These are phyloP conservation scores for Claviceps sp. DNA, from an alignment of 2,329 filamentous ascomycete genomes.

Conservation along the genomic window DNA sequence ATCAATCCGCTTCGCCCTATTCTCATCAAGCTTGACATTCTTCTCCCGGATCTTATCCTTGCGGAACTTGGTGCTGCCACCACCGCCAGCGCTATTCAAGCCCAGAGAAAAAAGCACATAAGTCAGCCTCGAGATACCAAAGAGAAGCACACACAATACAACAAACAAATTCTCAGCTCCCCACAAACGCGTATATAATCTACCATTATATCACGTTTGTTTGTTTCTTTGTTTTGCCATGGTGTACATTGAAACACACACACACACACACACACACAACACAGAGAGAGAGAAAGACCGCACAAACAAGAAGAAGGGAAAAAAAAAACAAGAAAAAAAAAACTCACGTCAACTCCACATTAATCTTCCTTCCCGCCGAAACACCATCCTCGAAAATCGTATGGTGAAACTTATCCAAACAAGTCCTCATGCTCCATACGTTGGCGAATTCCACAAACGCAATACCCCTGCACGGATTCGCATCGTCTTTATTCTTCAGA, in stretches of 20 bases:
- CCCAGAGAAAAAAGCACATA: neutral
- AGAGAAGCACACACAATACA: neutral
- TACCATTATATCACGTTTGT: too few relatives aligned
- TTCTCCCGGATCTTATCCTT: slow-evolving; percentile 69
- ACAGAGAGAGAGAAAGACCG: neutral
- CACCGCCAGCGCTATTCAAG: slow-evolving; percentile 54
- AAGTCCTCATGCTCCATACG: slow-evolving; percentile 85
- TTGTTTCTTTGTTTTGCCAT: too few relatives aligned
- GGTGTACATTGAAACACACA: neutral
- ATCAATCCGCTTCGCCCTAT: slow-evolving; percentile 35
- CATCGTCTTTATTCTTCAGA: slow-evolving; percentile 51
- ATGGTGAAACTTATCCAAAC: slow-evolving; percentile 82
- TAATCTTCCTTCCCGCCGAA: slow-evolving; percentile 58
- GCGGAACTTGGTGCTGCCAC: slow-evolving; percentile 60
- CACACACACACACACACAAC: neutral
- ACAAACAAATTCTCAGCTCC: too few relatives aligned
- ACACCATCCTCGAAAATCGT: slow-evolving; percentile 51
- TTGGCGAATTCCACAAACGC: slow-evolving; percentile 83
- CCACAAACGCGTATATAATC: too few relatives aligned
- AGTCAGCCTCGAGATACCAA: neutral
- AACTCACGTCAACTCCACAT: slow-evolving; percentile 77
- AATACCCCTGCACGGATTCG: slow-evolving; percentile 54
- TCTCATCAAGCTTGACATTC: slow-evolving; percentile 71
- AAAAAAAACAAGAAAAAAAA: neutral
- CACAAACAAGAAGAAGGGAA: slow-evolving; percentile 11